phyloP scores from a whole-genome alignment of 2,329 filamentous ascomycete genomes.

The Clonostachys rhizophaga region DNA sequence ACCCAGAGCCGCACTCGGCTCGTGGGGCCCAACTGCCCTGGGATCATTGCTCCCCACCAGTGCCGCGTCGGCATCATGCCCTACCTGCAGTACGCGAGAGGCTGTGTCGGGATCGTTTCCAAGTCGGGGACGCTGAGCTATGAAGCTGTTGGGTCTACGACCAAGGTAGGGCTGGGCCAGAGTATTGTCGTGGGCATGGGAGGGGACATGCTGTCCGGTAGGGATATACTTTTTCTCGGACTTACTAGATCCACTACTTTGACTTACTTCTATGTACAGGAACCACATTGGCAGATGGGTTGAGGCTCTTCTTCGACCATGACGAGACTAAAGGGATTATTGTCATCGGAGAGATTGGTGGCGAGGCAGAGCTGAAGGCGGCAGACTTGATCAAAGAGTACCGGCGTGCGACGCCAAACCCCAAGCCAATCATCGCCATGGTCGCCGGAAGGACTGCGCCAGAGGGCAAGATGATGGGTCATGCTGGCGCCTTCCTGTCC shows the following conservation, averaged over 20 bases:
- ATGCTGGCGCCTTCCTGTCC: conserved; percentile 59
- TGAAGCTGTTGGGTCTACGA: conserved; percentile 72
- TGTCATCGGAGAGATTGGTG: conserved; percentile 68
- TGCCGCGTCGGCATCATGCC: conserved; percentile 46
- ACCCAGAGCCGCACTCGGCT: conserved; percentile 69
- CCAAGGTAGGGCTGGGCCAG: conserved; percentile 69
- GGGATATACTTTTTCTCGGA: not conserved
- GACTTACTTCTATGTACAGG: conserved; percentile 9
- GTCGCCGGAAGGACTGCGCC: conserved; percentile 62
- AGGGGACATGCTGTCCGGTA: conserved; percentile 67
- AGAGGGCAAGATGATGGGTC: conserved; percentile 62
- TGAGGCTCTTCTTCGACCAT: conserved; percentile 64
- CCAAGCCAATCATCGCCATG: conserved; percentile 62
- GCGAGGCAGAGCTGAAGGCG: conserved; percentile 64
- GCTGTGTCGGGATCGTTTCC: conserved; percentile 70
- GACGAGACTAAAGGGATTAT: conserved; percentile 67
- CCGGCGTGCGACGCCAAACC: conserved; percentile 44
- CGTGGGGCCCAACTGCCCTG: conserved; percentile 77
- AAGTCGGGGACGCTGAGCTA: conserved; percentile 79
- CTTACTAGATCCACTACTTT: not conserved
- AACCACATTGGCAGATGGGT: conserved; percentile 68
- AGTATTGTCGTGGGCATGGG: conserved; percentile 75
- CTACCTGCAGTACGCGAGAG: conserved; percentile 38
- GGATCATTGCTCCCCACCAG: conserved; percentile 70
- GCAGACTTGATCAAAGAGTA: conserved; percentile 70